Percentiles rank a stretch among this genome's conserved stretches.
phyloP scores from a whole-genome alignment of 768 basidiomycete genomes.

The Serendipita indica region DNA sequence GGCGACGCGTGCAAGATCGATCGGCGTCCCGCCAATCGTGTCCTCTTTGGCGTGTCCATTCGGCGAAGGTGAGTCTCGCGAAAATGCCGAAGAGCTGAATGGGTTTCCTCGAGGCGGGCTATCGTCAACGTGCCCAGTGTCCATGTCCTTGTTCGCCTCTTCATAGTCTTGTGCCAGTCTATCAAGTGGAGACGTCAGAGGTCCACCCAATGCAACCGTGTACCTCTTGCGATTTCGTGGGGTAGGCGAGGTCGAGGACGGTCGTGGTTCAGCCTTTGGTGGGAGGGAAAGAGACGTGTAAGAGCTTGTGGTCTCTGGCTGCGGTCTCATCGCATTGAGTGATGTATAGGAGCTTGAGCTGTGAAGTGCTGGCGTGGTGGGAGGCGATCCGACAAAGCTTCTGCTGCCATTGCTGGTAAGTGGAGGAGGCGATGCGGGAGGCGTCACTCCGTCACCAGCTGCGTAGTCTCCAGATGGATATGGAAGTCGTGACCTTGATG shows the following conservation, averaged over 20 bases:
- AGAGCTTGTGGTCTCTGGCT: conserved; percentile 8
- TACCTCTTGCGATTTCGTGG: conserved; percentile 63
- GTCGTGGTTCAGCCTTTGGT: conserved; percentile 8
- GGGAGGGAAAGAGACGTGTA: conserved; percentile 5
- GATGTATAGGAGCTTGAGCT: conserved; percentile 20
- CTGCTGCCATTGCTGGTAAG: conserved; percentile 20
- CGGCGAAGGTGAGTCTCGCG: conserved; percentile 6
- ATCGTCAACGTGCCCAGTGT: conserved; percentile 2
- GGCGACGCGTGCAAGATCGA: conserved; percentile 15
- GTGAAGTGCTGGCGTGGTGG: not conserved
- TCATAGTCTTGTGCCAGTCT: conserved; percentile 4
- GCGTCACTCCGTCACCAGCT: conserved; percentile 20
- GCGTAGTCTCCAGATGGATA: conserved; percentile 78
- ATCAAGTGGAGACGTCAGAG: conserved; percentile 34
- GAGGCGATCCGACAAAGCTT: not conserved
- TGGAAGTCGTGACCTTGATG: conserved; percentile 45
- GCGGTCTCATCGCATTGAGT: conserved; percentile 6
- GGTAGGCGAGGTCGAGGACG: conserved; percentile 29
- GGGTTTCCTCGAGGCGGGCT: not conserved
- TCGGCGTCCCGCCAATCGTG: conserved; percentile 17
- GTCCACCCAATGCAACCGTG: conserved; percentile 69
- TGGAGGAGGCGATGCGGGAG: conserved; percentile 10
- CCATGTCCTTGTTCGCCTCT: not conserved
- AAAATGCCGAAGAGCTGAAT: not conserved
- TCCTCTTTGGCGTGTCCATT: conserved; percentile 12